Base-by-base conservation (phyloP, 106 monocot genomes). In the Platanthera zijinensis region DNA sequence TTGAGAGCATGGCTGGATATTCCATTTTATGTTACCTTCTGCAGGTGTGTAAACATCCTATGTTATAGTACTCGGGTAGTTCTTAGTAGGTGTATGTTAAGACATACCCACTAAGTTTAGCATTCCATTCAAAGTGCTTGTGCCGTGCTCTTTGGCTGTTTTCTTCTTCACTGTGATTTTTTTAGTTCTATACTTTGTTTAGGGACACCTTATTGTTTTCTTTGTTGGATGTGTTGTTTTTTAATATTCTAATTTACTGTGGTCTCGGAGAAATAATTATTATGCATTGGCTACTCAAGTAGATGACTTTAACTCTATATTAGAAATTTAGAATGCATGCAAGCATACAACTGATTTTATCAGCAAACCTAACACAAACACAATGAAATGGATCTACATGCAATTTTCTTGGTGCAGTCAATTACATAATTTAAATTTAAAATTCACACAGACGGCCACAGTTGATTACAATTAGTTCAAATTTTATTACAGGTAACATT, bases 1-100 rank as follows among this genome's bases (percentile, higher is more conserved):
- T 99, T 76, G 99, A 99, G 82, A 99, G 99, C 83, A 99, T 99
- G 99, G 99, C 99, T 69, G 99, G 99, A 77, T 99, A 99, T 88
- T 99, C 99, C 75, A 92, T 99, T 76, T 78, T 94, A 54, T 99
- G 94, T 77, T 99, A 99, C 84, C 87, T 99, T 64, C 76, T 99
- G 49, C 99, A 94, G 94, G 99, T 94, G 80, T 71, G 74, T 5
- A 17, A n/a, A 70, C 12, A 12, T 66, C 21, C 32, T 19, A 66
- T 32, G 32, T 5, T 32, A 10, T 11, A 66, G 66, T 32, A 32
- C 66, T 66, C 10, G 66, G 25, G 18, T 66, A 66, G 66, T 32
- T 66, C 32, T 66, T 32, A 66, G 66, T 30, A 66, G 66, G 66
- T 66, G 66, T 32, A 30, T 66, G 19, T 9, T 66, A 66, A 66